Evolutionary conservation across 108 stramenopile species (phyloP), one percentile per base, ranked within the genome.

Genomic region (Poteriospumella lacustris): DNA sequence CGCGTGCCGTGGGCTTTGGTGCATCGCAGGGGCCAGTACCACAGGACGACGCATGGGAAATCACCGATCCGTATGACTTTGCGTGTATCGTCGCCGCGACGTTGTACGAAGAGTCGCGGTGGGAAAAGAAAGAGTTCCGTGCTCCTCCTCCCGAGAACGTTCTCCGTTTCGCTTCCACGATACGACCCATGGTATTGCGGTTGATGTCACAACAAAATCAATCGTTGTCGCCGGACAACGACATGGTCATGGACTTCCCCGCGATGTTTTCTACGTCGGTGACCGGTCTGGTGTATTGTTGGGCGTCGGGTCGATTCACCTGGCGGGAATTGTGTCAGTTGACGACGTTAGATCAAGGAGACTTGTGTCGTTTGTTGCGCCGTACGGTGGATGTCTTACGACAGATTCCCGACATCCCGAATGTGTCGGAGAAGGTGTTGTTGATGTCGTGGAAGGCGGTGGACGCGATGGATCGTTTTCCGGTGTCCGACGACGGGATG

Each of bases 271-370:
- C 60, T 9, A 3, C 31, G 5, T 26, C 28, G 5, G 60, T 33
- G 9, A 3, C 12, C 24, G 60, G 60, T 34, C 60, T 64, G 31
- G 60, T 24, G 3, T 33, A 12, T 26, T 31, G 5, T 12, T 64
- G 60, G 69, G 83, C 81, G n/a, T 43, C 58, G 39, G 83, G 83
- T 1, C 78, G n/a, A n/a, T n/a, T 76, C 29, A 78, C 58, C 72
- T 82, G 83, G 83, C 59, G 41, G 41, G 83, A 83, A 39, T 47
- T 83, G 0, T 79, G 78, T 2, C 68, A 36, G 38, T 76, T 52
- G 41, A 82, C 81, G 0, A 79, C 77, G 33, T 39, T 83, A 3
- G 83, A 83, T 42, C 81, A 82, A 70, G 83, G 83, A 33, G 83
- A 83, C 43, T 36, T 83, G 0, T 83, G 80, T 28, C 77, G 83